Conservation (phyloP, 192 early-diverging fungal species). For the Bifiguratus adelaidae region DNA sequence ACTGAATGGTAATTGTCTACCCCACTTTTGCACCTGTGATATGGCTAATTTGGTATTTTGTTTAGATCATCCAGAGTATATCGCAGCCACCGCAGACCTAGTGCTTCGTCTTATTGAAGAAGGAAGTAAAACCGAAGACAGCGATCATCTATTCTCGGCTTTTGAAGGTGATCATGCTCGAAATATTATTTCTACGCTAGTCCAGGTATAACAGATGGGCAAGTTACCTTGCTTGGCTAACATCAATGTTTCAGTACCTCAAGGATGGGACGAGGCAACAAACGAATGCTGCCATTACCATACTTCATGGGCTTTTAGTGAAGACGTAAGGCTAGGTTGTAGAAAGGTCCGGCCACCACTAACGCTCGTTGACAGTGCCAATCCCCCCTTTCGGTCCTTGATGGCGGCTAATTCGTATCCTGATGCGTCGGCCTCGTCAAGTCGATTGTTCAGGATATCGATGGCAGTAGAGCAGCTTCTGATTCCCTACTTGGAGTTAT, state of each 20-base stretch:
- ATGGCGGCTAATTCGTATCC: conserved; percentile 5
- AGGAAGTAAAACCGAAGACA: conserved; percentile 9
- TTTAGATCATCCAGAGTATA: conserved; percentile 3
- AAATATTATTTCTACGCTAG: conserved; percentile 4
- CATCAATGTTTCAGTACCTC: conserved; percentile 3
- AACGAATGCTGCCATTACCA: conserved; percentile 1
- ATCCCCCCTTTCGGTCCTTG: conserved; percentile 4
- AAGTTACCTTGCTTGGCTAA: background rate
- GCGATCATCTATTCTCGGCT: conserved; percentile 5
- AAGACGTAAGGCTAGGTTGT: conserved; percentile 8
- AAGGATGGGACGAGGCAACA: background rate
- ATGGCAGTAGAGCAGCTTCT: conserved; percentile 9
- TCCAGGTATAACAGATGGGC: conserved; percentile 10
- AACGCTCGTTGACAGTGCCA: background rate
- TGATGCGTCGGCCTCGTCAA: conserved; percentile 4
- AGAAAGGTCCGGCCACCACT: background rate
- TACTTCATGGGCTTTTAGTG: conserved; percentile 7
- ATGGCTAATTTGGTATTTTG: background rate
- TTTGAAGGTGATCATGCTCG: conserved; percentile 5
- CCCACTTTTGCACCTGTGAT: background rate
- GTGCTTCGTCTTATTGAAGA: conserved; percentile 17
- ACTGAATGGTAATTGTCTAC: conserved; percentile 1
- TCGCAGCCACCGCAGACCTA: conserved; percentile 7
- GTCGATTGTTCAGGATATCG: conserved; percentile 12
- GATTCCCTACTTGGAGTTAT: background rate